phyloP scores from a whole-genome alignment of 805 yeast genomes.

The Yarrowia bubula region DNA sequence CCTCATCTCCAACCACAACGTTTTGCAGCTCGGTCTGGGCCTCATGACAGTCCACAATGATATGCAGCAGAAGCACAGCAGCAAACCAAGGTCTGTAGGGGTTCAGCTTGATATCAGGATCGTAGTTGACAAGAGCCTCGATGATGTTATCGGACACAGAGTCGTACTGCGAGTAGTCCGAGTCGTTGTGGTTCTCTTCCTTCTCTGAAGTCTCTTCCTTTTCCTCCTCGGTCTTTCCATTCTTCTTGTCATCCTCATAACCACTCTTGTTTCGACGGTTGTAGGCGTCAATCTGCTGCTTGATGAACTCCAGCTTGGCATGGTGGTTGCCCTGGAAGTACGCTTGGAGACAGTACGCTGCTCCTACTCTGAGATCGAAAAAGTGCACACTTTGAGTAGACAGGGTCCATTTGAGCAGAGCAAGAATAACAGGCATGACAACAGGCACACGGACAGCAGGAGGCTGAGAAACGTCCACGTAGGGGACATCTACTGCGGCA shows the following conservation, averaged over 20 bases:
- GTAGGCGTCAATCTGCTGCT: conserved; percentile 59
- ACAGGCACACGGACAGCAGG: conserved; percentile 37
- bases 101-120: conserved; percentile 66
- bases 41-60: conserved; percentile 32
- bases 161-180: not conserved
- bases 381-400: conserved; percentile 76
- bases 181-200: not conserved
- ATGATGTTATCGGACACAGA: conserved; percentile 56
- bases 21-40: conserved; percentile 34
- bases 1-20: conserved; percentile 52
- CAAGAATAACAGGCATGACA: conserved; percentile 66
- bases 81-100: conserved; percentile 91
- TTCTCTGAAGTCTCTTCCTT: not conserved
- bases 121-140: conserved; percentile 69
- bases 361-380: conserved; percentile 76
- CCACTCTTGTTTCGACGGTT: conserved; percentile 36
- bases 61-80: conserved; percentile 56
- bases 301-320: conserved; percentile 60
- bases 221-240: not conserved
- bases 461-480: conserved; percentile 70
- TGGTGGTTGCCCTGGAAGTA: conserved; percentile 63
- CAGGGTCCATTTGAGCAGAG: conserved; percentile 80
- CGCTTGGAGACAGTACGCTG: conserved; percentile 63
- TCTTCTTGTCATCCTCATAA: conserved; percentile 2
- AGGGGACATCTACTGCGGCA: conserved; percentile 86